A percentile compares a stretch with the other conserved stretches of the same genome.
Conservation (phyloP, 148 eudicot species). For the Vaccinium vitisidaea region DNA sequence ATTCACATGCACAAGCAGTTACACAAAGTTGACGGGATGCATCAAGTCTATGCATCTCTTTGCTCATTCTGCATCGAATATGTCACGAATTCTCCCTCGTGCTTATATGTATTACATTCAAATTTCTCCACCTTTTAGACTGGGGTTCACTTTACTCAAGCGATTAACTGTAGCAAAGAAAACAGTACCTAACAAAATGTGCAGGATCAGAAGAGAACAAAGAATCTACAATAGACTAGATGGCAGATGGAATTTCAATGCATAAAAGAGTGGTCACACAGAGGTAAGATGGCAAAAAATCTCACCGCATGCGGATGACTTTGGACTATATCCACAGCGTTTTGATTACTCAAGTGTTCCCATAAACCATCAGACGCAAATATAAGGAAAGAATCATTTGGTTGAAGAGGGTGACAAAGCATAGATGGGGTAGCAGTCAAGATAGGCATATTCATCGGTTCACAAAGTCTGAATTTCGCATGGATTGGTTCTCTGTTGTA, state of each 20-base stretch:
- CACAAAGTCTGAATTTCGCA: slow-evolving; percentile 62
- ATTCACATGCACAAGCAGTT: not conserved
- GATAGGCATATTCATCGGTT: slow-evolving; percentile 63
- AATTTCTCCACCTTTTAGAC: not conserved
- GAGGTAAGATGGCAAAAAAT: slow-evolving; percentile 13
- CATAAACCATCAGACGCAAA: slow-evolving; percentile 84
- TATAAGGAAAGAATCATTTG: slow-evolving; percentile 61
- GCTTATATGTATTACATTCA: not conserved
- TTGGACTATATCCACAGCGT: slow-evolving; percentile 75
- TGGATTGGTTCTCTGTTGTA: slow-evolving; percentile 59
- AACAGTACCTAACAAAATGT: not conserved
- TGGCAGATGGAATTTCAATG: not conserved
- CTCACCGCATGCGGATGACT: slow-evolving; percentile 70
- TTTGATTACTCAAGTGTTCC: slow-evolving; percentile 79
- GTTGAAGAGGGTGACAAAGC: slow-evolving; percentile 50
- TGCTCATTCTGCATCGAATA: not conserved
- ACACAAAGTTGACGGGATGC: not conserved
- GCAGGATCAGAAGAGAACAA: not conserved
- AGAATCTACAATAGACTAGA: not conserved
- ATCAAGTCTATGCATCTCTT: not conserved
- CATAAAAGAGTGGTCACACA: not conserved
- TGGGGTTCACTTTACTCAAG: not conserved
- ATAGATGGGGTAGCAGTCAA: slow-evolving; percentile 60
- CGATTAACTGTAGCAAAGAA: not conserved
- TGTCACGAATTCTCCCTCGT: not conserved